These are phyloP conservation scores for Chlamydomonas schloesseri DNA, from an alignment of 139 green algal genomes.

Conservation along the genomic window DNA sequence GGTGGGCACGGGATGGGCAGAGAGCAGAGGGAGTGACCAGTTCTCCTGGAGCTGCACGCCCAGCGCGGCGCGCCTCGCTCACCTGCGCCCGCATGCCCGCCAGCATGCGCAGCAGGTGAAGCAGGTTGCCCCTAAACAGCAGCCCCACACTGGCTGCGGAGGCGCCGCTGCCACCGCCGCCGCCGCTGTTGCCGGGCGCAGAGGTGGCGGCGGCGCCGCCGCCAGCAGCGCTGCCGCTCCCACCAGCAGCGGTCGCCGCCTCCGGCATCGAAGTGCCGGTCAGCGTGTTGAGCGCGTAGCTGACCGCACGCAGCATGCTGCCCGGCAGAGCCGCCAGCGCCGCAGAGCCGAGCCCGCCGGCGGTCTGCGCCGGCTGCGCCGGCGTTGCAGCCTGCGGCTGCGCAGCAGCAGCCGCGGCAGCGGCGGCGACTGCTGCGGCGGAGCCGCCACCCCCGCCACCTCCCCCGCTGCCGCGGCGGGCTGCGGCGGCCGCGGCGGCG, in stretches of 20 bases:
- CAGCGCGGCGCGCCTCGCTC: too few relatives aligned
- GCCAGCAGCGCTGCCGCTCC: not conserved
- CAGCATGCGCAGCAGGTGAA: slow-evolving; percentile 41
- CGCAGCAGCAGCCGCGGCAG: not conserved
- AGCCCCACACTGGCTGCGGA: not conserved
- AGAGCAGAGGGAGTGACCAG: too few relatives aligned
- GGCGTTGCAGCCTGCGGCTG: not conserved
- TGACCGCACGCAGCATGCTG: not conserved
- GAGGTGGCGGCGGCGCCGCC: not conserved
- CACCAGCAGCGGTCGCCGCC: too few relatives aligned
- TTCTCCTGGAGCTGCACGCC: too few relatives aligned
- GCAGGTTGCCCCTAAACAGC: not conserved
- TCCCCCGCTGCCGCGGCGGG: not conserved
- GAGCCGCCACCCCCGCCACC: too few relatives aligned
- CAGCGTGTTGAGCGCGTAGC: not conserved
- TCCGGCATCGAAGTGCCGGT: not conserved
- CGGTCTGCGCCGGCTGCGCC: not conserved
- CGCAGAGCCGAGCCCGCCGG: slow-evolving; percentile 8
- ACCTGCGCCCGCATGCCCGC: slow-evolving; percentile 42
- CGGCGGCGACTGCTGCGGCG: not conserved
- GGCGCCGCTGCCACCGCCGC: not conserved
- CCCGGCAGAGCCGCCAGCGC: not conserved
- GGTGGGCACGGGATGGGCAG: too few relatives aligned
- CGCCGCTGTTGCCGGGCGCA: not conserved
- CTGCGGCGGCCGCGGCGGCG: not conserved